A percentile compares a stretch with the other conserved stretches of the same genome.
Evolutionary conservation across 805 yeast genomes (phyloP).

Genomic region (Cyberlindnera galapagoensis): DNA sequence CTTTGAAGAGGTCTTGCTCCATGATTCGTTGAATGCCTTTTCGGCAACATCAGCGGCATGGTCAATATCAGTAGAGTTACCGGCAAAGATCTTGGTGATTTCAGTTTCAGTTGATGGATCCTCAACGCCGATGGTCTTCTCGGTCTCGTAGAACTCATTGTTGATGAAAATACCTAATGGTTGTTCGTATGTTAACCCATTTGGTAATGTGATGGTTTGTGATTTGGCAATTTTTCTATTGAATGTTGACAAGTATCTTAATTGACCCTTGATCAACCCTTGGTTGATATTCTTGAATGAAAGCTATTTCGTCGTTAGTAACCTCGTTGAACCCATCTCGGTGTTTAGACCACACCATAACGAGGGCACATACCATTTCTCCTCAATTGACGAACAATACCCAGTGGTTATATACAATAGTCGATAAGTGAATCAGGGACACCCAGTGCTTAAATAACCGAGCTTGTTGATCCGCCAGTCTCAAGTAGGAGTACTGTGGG

Average conservation of each 20-base stretch:
- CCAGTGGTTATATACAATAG: no score
- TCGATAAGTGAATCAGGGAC: no score
- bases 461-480: no score
- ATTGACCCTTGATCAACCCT: background rate
- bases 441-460: no score
- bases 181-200: constrained; percentile 61
- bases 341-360: no score
- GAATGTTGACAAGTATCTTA: constrained; percentile 12
- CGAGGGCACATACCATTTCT: no score
- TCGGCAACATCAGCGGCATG: constrained; percentile 63
- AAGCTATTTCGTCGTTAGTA: no score
- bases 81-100: constrained; percentile 52
- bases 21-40: constrained; percentile 48
- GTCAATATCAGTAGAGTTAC: constrained; percentile 58
- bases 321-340: no score
- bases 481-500: no score
- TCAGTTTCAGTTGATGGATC: constrained; percentile 60
- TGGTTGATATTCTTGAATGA: no score
- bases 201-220: constrained; percentile 50
- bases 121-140: constrained; percentile 47
- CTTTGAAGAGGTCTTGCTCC: constrained; percentile 57
- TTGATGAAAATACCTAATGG: constrained; percentile 89
- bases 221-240: constrained; percentile 24
- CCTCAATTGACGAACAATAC: no score
- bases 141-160: constrained; percentile 65